Evolutionary conservation across 768 basidiomycete species (phyloP).

Genomic region (Scleroderma bovista): DNA sequence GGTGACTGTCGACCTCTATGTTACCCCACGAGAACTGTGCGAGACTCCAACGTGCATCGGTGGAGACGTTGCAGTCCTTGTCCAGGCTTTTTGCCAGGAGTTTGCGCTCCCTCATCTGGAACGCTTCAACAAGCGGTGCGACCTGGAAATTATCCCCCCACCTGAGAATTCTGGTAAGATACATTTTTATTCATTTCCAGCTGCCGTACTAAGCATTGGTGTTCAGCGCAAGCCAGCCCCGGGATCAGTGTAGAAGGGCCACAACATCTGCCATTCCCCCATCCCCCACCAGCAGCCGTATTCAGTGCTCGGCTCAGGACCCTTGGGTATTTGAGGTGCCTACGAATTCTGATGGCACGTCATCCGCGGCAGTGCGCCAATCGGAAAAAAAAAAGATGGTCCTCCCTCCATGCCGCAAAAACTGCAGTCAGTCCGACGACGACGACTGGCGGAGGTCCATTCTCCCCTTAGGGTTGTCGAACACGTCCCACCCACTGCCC

Average conservation of each 20-base stretch:
- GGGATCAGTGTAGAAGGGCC: not conserved
- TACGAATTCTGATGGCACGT: not conserved
- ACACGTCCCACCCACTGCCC: no score
- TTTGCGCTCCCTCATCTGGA: slow-evolving; percentile 7
- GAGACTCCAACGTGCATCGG: not conserved
- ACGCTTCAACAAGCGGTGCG: slow-evolving; percentile 1
- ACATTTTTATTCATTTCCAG: not conserved
- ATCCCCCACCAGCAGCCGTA: not conserved
- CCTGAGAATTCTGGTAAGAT: not conserved
- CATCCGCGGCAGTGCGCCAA: no score
- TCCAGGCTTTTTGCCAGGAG: slow-evolving; percentile 9
- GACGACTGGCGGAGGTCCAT: no score
- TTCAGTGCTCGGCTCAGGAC: not conserved
- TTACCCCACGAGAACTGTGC: slow-evolving; percentile 1
- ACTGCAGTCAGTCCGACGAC: no score
- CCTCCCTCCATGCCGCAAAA: no score
- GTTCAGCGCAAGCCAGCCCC: not conserved
- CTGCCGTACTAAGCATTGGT: not conserved
- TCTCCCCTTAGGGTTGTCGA: no score
- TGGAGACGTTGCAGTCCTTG: slow-evolving; percentile 1
- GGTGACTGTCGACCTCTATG: slow-evolving; percentile 3
- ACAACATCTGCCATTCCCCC: not conserved
- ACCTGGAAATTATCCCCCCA: not conserved
- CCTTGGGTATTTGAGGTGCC: not conserved
- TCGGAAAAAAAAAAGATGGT: no score